Base-by-base conservation (phyloP, 2,329 filamentous ascomycete genomes). In the Cladorrhinum sp. region DNA sequence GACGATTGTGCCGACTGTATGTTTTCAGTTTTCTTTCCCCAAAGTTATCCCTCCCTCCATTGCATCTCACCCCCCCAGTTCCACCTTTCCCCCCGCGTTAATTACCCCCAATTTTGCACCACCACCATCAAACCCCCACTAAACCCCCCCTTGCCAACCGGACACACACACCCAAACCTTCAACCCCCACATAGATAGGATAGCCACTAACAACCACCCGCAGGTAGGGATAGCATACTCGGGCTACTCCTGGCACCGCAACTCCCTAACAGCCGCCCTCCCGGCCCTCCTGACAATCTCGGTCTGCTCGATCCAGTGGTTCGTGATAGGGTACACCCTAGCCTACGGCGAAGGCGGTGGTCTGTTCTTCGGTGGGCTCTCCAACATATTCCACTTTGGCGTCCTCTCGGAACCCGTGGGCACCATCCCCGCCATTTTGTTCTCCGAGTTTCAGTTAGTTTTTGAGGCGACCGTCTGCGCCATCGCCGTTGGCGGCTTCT, bases 221-320 rank as follows among this genome's bases (percentile, higher is more conserved):
- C 26, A 70, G 67, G 79, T 82, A 48, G 79, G 79, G 9, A 76
- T 81, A 18, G 80, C 76, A 3, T 82, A 82, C 65, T 77, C 75
- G 1, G 79, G 79, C 2, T 82, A 81, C 67, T 77, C 78, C 0
- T 81, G 77, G 51, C 72, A 77, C 14, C 75, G 76, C 55, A 81
- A 79, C 62, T 77, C 77, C 3, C 73, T 82, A 36, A 73, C 76
- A n/a, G 78, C 79, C 1, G 76, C 79, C 62, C 77, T 81, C 60
- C 79, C 79, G 7, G 75, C 79, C 0, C 69, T 82, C 2, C 73
- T 81, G 10, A 74, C 77, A 1, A 76, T 81, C 14, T 75, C 75
- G 1, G 75, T 77, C n/a, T 82, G 79, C 63, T 76, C 77, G 0
- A 75, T 81, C 42, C 79, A 82, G 69, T 81, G 79, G 79, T 81